Percentiles rank a stretch among this genome's conserved stretches.
phyloP scores from a whole-genome alignment of 805 yeast species.

The Komagataella pastoris region DNA sequence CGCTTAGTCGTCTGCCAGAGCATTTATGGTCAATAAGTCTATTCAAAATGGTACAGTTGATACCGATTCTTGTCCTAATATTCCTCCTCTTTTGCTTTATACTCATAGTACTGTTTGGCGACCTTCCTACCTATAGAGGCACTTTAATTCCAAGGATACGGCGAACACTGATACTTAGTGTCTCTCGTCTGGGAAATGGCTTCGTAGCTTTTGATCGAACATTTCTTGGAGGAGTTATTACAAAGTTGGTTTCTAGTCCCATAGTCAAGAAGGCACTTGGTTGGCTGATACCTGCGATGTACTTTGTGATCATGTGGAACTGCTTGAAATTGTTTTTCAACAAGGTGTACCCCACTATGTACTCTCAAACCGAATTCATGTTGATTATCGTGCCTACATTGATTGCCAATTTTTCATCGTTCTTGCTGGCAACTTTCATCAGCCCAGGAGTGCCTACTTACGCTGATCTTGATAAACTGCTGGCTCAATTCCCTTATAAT shows the following conservation, averaged over 20 bases:
- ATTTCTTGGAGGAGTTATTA: conserved; percentile 11
- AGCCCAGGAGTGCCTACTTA: conserved; percentile 26
- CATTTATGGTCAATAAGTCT: not conserved
- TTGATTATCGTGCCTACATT: conserved; percentile 19
- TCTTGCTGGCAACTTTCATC: conserved; percentile 22
- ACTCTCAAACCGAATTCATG: conserved; percentile 4
- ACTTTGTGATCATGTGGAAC: conserved; percentile 20
- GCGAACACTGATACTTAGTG: conserved; percentile 16
- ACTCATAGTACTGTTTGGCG: conserved; percentile 30
- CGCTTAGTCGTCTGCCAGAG: not conserved
- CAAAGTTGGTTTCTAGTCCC: conserved; percentile 4
- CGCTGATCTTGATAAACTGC: conserved; percentile 5
- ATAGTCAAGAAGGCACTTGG: conserved; percentile 12
- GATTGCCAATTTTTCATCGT: conserved; percentile 18
- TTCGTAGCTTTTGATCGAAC: conserved; percentile 10
- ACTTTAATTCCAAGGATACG: not conserved
- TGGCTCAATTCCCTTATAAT: conserved; percentile 19
- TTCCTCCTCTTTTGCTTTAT: conserved; percentile 5
- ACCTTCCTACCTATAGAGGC: conserved; percentile 22
- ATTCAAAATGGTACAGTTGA: not conserved
- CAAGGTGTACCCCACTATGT: conserved; percentile 8
- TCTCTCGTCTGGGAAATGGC: conserved; percentile 6
- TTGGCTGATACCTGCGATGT: conserved; percentile 31
- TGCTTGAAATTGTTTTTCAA: conserved; percentile 13
- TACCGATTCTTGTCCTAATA: not conserved